Evolutionary conservation across 164 flowering plant genomes (phyloP), one percentile per base, ranked within the genome.

Genomic region (Kingdonia uniflora): DNA sequence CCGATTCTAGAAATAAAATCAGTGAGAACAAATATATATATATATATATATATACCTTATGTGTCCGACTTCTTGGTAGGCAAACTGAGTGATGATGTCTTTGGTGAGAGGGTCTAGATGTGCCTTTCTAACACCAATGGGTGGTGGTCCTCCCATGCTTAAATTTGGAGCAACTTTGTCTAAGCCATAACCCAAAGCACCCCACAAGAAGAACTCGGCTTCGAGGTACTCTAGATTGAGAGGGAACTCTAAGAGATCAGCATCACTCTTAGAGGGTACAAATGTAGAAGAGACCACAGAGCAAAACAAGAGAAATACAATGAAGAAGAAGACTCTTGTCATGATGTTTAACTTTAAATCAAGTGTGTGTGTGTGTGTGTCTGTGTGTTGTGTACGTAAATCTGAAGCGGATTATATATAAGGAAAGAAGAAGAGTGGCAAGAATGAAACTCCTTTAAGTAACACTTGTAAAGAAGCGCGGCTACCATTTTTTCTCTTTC

Each of bases 41-140:
- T n/a, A 44, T 2, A 44, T 44, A 44, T 44, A 44, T 43, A 19
- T 22, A 40, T 40, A 83, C 92, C 80, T 84, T 40, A 82, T 20
- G 53, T 88, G 97, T 0, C 92, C 95, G 10, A 85, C 73, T 79
- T 88, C 97, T 65, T 88, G 92, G 45, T 12, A 77, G 0, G 72
- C 95, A 49, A 88, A 85, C 51, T 85, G 84, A 2, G 57, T 17
- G 40, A 84, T 74, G 51, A 88, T 48, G 51, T 77, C 79, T 11
- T 59, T 56, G 1, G 68, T 69, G 8, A 80, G 37, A 8, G 67
- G 58, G 41, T 75, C 80, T 3, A 83, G 76, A 2, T 65, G 67
- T 5, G 94, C 96, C 49, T 19, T 60, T 26, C 35, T 55, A 15
- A 60, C 82, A 0, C 95, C 97, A 14, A 73, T 54, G 0, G 92